Percentiles rank a stretch among this genome's conserved stretches.
Conservation (phyloP, 345 rosid genomes). For the Hirschfeldia incana region DNA sequence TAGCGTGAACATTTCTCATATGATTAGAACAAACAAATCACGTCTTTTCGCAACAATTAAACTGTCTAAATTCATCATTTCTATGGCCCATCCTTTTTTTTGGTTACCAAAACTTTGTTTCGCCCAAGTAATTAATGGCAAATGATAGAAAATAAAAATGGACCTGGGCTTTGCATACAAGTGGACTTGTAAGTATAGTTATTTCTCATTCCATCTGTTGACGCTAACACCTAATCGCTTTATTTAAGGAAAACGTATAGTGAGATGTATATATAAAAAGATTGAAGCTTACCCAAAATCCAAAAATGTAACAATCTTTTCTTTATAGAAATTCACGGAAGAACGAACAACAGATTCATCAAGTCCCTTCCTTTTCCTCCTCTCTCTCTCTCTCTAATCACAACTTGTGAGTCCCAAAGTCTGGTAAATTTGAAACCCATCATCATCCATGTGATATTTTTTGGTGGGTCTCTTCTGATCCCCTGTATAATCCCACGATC, state of each 20-base stretch:
- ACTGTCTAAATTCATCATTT: not conserved
- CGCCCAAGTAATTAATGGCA: not conserved
- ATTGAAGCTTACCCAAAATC: not conserved
- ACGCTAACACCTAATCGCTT: conserved; percentile 23
- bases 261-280: not conserved
- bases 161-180: not conserved
- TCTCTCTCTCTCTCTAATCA: not conserved
- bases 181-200: conserved; percentile 7
- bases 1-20: not conserved
- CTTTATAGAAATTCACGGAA: conserved; percentile 31
- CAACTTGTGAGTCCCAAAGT: conserved; percentile 39
- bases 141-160: not conserved
- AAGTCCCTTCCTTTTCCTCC: conserved; percentile 35
- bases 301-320: not conserved
- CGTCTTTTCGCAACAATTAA: not conserved
- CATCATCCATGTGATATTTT: not conserved
- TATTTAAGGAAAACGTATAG: conserved; percentile 6
- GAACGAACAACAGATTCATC: conserved; percentile 9
- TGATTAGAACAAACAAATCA: not conserved
- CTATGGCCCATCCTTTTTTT: not conserved
- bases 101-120: no score
- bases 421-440: conserved; percentile 27
- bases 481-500: conserved; percentile 13
- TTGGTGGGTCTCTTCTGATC: not conserved
- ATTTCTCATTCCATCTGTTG: not conserved